These are phyloP conservation scores for Globisporangium nagaii DNA, from an alignment of 352 stramenopile species.

Conservation along the genomic window DNA sequence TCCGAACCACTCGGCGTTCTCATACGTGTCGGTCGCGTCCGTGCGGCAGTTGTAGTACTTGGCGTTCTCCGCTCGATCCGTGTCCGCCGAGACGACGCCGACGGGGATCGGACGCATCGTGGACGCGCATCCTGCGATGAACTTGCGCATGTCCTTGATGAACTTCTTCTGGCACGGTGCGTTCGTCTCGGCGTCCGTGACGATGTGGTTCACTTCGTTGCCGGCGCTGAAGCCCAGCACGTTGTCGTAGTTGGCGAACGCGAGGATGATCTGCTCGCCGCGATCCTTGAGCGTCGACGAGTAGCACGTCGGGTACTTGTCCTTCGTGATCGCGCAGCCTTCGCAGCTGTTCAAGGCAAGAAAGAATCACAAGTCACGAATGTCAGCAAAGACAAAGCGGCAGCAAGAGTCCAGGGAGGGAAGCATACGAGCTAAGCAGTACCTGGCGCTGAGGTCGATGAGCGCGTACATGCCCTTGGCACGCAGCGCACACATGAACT, in stretches of 20 bases:
- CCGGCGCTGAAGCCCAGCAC: slow-evolving; percentile 69
- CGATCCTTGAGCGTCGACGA: slow-evolving; percentile 49
- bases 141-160: slow-evolving; percentile 75
- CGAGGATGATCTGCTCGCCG: slow-evolving; percentile 69
- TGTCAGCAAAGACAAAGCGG: too few relatives aligned
- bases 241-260: slow-evolving; percentile 86
- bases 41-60: slow-evolving; percentile 87
- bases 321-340: slow-evolving; percentile 49
- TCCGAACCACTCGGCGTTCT: slow-evolving; percentile 83
- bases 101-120: slow-evolving; percentile 73
- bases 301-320: slow-evolving; percentile 54
- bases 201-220: slow-evolving; percentile 81
- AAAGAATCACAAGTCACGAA: too few relatives aligned
- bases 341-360: too few relatives aligned
- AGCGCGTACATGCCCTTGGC: slow-evolving; percentile 72
- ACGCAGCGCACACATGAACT: slow-evolving; percentile 84
- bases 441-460: slow-evolving; percentile 46
- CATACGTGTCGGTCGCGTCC: slow-evolving; percentile 53
- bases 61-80: slow-evolving; percentile 54
- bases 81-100: slow-evolving; percentile 65
- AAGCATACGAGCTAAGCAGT: too few relatives aligned
- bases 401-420: too few relatives aligned
- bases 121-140: slow-evolving; percentile 37
- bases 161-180: slow-evolving; percentile 89
- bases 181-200: slow-evolving; percentile 33